A percentile compares a stretch with the other conserved stretches of the same genome.
Conservation (phyloP, 73 alveolate species). For the Paramecium bursaria region DNA sequence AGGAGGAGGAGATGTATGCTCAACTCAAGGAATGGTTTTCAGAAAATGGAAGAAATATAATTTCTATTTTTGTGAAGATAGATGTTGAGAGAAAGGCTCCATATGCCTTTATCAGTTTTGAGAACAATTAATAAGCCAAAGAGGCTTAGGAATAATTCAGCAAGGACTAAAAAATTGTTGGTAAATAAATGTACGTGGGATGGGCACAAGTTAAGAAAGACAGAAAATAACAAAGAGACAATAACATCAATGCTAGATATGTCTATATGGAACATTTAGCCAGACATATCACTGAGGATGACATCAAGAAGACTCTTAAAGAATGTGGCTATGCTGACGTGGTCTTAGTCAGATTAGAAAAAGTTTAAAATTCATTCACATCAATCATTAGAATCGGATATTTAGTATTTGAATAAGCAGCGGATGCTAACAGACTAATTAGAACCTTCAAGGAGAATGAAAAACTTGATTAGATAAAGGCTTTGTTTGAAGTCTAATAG, state of each 20-base stretch:
- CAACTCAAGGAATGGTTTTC: constrained; percentile 50
- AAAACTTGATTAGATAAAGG: constrained; percentile 18
- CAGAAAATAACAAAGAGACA: constrained; percentile 53
- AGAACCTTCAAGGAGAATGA: constrained; percentile 43
- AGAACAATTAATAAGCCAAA: constrained; percentile 20
- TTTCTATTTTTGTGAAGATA: constrained; percentile 13
- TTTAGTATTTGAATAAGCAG: constrained; percentile 45
- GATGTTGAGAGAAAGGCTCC: constrained; percentile 55
- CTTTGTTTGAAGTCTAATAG: neutral
- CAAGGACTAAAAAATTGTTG: neutral
- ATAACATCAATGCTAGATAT: constrained; percentile 13
- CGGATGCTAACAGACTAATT: constrained; percentile 36
- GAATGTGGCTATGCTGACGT: constrained; percentile 52
- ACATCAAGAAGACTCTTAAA: constrained; percentile 7
- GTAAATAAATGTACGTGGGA: constrained; percentile 49
- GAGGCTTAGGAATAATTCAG: constrained; percentile 23
- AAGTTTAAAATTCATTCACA: constrained; percentile 30
- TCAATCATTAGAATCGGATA: constrained; percentile 48
- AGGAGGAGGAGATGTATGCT: constrained; percentile 9
- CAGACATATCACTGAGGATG: constrained; percentile 44
- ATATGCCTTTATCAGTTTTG: constrained; percentile 37
- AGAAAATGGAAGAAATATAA: neutral
- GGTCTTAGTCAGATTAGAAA: constrained; percentile 31
- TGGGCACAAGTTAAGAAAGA: constrained; percentile 51
- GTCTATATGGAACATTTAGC: constrained; percentile 12